A percentile compares a stretch with the other conserved stretches of the same genome.
These are phyloP conservation scores for Thelephora aurantiotincta DNA, from an alignment of 768 basidiomycete genomes.

Conservation along the genomic window DNA sequence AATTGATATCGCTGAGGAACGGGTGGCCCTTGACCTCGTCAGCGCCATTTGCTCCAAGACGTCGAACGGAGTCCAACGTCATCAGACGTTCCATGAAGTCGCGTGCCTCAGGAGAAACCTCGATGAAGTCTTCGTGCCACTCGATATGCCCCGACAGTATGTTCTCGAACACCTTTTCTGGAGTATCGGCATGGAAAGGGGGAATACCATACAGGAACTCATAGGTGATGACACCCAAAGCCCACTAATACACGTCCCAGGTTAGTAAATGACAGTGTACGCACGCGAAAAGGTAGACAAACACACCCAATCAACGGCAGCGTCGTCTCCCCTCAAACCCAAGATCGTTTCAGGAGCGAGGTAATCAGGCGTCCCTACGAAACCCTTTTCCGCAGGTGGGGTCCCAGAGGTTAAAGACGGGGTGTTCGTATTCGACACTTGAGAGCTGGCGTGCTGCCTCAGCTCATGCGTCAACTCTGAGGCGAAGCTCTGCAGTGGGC, in stretches of 20 bases:
- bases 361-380: slow-evolving; percentile 97
- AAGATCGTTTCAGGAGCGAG: slow-evolving; percentile 92
- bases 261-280: slow-evolving; percentile 7
- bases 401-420: slow-evolving; percentile 25
- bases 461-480: slow-evolving; percentile 74
- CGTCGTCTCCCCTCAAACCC: slow-evolving; percentile 89
- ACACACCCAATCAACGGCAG: slow-evolving; percentile 91
- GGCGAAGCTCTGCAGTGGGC: slow-evolving; percentile 78
- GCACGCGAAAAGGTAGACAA: slow-evolving; percentile 5
- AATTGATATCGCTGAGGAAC: slow-evolving; percentile 83
- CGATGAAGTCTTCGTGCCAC: slow-evolving; percentile 92
- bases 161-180: slow-evolving; percentile 96
- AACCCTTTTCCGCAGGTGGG: slow-evolving; percentile 79
- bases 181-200: slow-evolving; percentile 95
- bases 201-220: slow-evolving; percentile 96
- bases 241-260: slow-evolving; percentile 55
- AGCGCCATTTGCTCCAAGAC: slow-evolving; percentile 78
- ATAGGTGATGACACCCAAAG: slow-evolving; percentile 93
- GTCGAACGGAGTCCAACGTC: slow-evolving; percentile 61
- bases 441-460: slow-evolving; percentile 56
- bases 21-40: slow-evolving; percentile 89
- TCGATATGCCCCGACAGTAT: slow-evolving; percentile 88
- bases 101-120: slow-evolving; percentile 71
- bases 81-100: slow-evolving; percentile 85
- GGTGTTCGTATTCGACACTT: slow-evolving; percentile 12